Base-by-base conservation (phyloP, 2,329 filamentous ascomycete species). In the Colletotrichum tropicicola region DNA sequence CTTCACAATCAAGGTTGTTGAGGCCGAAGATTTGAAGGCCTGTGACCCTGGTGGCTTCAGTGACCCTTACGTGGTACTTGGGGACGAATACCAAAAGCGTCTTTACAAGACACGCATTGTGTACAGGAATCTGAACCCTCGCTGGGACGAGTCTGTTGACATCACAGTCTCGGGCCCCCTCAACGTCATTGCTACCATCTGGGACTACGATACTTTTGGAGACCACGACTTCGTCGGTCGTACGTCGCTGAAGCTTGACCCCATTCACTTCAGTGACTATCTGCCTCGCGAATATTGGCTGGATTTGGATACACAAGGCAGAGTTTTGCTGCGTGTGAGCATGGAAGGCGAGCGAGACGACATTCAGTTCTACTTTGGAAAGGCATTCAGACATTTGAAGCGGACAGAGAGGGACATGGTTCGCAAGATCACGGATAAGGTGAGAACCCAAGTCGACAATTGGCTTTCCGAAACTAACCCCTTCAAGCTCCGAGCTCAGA, bases 291-390 rank as follows among this genome's bases (percentile, higher is more conserved):
- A 99, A 77, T 98, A 97, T 76, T 99, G 96, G 96, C 87, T 99
- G 17, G 95, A 98, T 74, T 87, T 99, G 48, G 96, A 99, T 76
- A 97, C 95, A 0, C 96, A 99, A 77, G 96, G 96, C 7, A 88
- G 95, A 53, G 79, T 99, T 30, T 80, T 99, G 61, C 87, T 99
- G 55, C 88, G 95, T 68, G 94, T 99, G 55, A 98, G 94, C 75
- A 99, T 99, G 96, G 96, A 99, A 80, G 96, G 96, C 54, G 96
- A 99, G 79, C 88, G 96, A 68, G 96, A 99, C 75, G 96, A 99
- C 75, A 99, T 99, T 63, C 93, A 98, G 73, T 99, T 99, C 78
- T 95, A 98, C 74, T 98, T 98, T 78, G 96, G 94, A 71, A 98
- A 98, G 79, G 92, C 96, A 25, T 99, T 99, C 82, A 88, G 96